Conservation (phyloP, 2,329 filamentous ascomycete species). For the Pezicula radicicola region DNA sequence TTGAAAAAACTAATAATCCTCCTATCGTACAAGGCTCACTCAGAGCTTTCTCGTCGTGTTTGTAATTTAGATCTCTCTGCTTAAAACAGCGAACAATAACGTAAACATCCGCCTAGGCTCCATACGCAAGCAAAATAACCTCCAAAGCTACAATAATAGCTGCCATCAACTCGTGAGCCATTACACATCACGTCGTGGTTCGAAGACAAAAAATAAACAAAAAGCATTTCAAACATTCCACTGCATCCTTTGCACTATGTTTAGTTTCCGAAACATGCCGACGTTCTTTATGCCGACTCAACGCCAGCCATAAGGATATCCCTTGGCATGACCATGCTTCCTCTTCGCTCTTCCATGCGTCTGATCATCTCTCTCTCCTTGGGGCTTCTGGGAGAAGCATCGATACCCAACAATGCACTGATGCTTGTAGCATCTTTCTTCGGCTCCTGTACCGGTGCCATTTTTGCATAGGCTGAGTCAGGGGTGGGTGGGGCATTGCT, state of each 20-base stretch:
- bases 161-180: no score
- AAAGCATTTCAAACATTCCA: no score
- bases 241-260: no score
- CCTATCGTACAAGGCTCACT: neutral
- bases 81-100: no score
- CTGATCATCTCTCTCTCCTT: slow-evolving; percentile 56
- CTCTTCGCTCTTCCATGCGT: slow-evolving; percentile 47
- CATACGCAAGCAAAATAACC: no score
- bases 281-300: slow-evolving; percentile 1
- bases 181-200: no score
- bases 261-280: no score
- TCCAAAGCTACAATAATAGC: no score
- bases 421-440: slow-evolving; percentile 47
- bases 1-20: slow-evolving; percentile 10
- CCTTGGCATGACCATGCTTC: slow-evolving; percentile 9
- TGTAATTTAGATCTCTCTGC: no score
- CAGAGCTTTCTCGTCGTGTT: no score
- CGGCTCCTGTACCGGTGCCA: slow-evolving; percentile 42
- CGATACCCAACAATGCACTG: slow-evolving; percentile 59
- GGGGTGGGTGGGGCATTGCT: slow-evolving; percentile 31
- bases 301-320: slow-evolving; percentile 21
- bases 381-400: slow-evolving; percentile 54
- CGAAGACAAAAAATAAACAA: no score
- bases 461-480: slow-evolving; percentile 47
- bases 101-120: no score